Conservation (phyloP, 768 basidiomycete species). For the Boletellus ananiceps region DNA sequence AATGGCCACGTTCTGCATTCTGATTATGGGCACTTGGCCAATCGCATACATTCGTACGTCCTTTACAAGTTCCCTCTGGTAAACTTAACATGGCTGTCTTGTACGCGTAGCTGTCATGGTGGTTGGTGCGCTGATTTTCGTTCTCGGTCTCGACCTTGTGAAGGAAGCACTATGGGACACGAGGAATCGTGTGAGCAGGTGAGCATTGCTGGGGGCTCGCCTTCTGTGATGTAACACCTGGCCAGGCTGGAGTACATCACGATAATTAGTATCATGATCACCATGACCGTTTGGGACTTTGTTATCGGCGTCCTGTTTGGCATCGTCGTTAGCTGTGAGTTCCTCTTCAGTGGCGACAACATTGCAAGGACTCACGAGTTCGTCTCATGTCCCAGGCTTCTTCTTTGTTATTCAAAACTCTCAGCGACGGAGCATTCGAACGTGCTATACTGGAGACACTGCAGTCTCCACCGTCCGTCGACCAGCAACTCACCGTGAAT, state of each 20-base stretch:
- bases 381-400: slow-evolving; percentile 46
- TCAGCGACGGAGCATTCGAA: slow-evolving; percentile 76
- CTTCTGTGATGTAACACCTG: slow-evolving; percentile 9
- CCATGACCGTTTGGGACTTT: slow-evolving; percentile 94
- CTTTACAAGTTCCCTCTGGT: not conserved
- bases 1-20: slow-evolving; percentile 59
- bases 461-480: slow-evolving; percentile 89
- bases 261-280: slow-evolving; percentile 79
- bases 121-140: slow-evolving; percentile 88
- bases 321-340: slow-evolving; percentile 83
- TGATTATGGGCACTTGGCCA: slow-evolving; percentile 81
- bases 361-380: not conserved
- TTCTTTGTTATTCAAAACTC: slow-evolving; percentile 98
- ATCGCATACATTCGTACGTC: slow-evolving; percentile 88
- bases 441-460: slow-evolving; percentile 75
- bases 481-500: slow-evolving; percentile 81
- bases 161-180: slow-evolving; percentile 98
- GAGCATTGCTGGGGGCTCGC: slow-evolving; percentile 20
- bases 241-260: slow-evolving; percentile 73
- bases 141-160: slow-evolving; percentile 88
- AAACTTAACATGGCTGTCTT: not conserved
- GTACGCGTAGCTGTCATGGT: slow-evolving; percentile 72
- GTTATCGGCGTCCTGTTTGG: slow-evolving; percentile 91
- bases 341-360: not conserved
- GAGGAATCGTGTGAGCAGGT: slow-evolving; percentile 77